Evolutionary conservation across 1,284 basidiomycete genomes (phyloP).

Genomic region (Ceratobasidium sp.): DNA sequence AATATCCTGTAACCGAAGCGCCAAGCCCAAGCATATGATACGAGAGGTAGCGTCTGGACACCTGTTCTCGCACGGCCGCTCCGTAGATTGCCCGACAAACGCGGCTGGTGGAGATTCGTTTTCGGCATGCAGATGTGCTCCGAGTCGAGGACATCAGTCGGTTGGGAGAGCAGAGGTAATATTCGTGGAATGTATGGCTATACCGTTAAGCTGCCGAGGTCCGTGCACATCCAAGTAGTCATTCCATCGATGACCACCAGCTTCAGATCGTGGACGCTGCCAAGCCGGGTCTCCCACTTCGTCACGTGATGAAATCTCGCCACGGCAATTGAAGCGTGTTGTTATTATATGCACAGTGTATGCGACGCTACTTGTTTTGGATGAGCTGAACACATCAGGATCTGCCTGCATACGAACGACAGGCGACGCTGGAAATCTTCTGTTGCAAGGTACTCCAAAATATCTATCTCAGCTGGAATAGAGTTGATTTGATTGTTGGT

Average conservation of each 20-base stretch:
- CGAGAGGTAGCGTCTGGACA: no score
- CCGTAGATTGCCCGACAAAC: conserved; percentile 38
- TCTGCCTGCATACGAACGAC: no score
- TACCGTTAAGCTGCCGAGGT: not conserved
- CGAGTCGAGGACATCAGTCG: no score
- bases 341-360: no score
- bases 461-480: no score
- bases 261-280: not conserved
- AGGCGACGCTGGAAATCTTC: no score
- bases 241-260: no score
- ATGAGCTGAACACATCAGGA: no score
- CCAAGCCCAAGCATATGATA: conserved; percentile 2
- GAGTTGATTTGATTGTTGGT: no score
- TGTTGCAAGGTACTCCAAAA: no score
- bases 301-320: not conserved
- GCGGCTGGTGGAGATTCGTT: not conserved
- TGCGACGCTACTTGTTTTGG: no score
- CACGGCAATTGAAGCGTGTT: no score
- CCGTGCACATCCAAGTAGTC: not conserved
- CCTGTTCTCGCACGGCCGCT: not conserved
- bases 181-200: not conserved
- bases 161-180: conserved; percentile 10
- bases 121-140: conserved; percentile 3
- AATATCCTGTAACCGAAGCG: not conserved
- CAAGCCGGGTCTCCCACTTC: not conserved